Conservation (phyloP, 1,284 basidiomycete species). For the Caloboletus inedulis region DNA sequence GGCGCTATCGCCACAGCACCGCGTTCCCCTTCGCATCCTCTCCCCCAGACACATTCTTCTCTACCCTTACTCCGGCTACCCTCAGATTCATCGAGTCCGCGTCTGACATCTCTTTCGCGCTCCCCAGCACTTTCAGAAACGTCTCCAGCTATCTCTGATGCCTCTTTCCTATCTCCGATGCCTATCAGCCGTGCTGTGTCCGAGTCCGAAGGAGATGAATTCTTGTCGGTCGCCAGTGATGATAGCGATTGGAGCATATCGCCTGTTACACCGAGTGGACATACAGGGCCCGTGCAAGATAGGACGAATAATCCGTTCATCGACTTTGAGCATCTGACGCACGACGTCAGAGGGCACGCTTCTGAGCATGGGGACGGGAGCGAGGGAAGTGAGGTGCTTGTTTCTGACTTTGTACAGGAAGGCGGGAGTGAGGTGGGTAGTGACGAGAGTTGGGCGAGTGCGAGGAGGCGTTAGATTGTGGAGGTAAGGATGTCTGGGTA, state of each 20-base stretch:
- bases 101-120: slow-evolving; percentile 4
- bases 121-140: slow-evolving; percentile 9
- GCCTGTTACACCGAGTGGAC: neutral
- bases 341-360: neutral
- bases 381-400: slow-evolving; percentile 23
- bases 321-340: slow-evolving; percentile 22
- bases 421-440: slow-evolving; percentile 27
- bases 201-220: slow-evolving; percentile 28
- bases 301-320: slow-evolving; percentile 25
- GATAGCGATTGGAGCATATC: slow-evolving; percentile 18
- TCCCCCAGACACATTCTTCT: neutral
- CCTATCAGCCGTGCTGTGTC: slow-evolving; percentile 19
- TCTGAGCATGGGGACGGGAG: slow-evolving; percentile 12
- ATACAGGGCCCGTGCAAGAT: slow-evolving; percentile 7
- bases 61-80: slow-evolving; percentile 21
- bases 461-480: slow-evolving; percentile 14
- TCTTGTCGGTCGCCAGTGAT: slow-evolving; percentile 26
- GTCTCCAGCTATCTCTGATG: slow-evolving; percentile 20
- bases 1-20: neutral
- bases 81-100: neutral
- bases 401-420: slow-evolving; percentile 16
- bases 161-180: slow-evolving; percentile 28
- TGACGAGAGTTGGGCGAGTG: slow-evolving; percentile 31
- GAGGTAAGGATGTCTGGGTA: neutral
- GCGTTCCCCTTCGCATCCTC: neutral